Base-by-base conservation (phyloP, 208 protist genomes). In the Leptomonas seymouri region DNA sequence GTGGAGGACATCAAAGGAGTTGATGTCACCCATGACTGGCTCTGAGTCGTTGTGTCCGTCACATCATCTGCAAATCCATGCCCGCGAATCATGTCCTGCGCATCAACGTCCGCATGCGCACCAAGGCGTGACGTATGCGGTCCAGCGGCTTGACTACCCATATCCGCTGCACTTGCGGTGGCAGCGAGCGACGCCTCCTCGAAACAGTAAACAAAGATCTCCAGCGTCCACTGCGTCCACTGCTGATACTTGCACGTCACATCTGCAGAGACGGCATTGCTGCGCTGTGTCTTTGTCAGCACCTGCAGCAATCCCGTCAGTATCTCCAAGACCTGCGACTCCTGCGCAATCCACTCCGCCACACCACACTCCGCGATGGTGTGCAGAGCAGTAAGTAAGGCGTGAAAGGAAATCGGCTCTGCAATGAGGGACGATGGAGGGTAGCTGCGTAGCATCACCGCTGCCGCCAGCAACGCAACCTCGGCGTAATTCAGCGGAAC, bases 301-400 rank as follows among this genome's bases (percentile, higher is more conserved):
- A 79, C 44, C 21, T 14, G 41, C 18, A 88, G 51, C 28, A 87
- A 0, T 36, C 83, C 66, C 16, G 87, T 61, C 41, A 93, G 55
- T 42, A 74, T 80, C 42, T 84, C 74, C 34, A 89, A 49, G 25
- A 82, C 31, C 9, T 41, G 20, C 18, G 55, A 25, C 60, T 93
- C 87, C 41, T 71, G 78, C 46, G 71, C 70, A 15, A 93, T 20
- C 67, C 80, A 66, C 25, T 67, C 57, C 14, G 80, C 77, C 46
- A 89, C 50, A 1, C 64, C 65, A 15, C 66, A 56, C 46, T 73
- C 68, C 0, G 77, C 62, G 15, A 75, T 25, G 34, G 51, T 66
- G 67, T 77, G 69, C 25, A 75, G 36, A 28, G 64, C 28, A 28
- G 41, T 39, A 23, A 71, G 44, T 7, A 72, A 34, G n/a, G 58